A percentile compares a stretch with the other conserved stretches of the same genome.
Evolutionary conservation across 106 monocot species (phyloP).

Genomic region (Acorus gramineus): DNA sequence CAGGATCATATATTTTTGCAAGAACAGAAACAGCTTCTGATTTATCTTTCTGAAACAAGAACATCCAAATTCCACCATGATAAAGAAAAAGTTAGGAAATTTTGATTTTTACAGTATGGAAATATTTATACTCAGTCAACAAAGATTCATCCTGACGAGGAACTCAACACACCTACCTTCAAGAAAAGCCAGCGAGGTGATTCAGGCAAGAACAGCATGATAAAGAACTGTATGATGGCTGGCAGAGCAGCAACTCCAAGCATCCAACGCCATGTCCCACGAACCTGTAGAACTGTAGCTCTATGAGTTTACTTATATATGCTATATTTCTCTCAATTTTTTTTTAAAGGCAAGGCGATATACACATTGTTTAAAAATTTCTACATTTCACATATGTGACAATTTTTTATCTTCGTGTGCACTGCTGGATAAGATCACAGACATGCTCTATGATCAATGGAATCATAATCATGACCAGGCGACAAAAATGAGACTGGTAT

Average conservation of each 20-base stretch:
- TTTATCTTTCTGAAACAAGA: slow-evolving; percentile 43
- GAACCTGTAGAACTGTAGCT: slow-evolving; percentile 21
- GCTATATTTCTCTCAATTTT: no score
- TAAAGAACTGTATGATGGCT: slow-evolving; percentile 57
- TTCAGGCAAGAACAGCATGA: slow-evolving; percentile 66
- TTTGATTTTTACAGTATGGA: no score
- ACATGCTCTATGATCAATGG: no score
- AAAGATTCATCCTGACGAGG: background rate
- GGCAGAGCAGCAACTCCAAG: slow-evolving; percentile 67
- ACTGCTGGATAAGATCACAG: no score
- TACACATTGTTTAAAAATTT: no score
- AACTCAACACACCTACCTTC: slow-evolving; percentile 19
- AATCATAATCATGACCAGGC: no score
- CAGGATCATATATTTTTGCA: slow-evolving; percentile 54
- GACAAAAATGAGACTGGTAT: no score
- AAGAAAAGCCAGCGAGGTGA: slow-evolving; percentile 73
- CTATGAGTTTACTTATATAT: no score
- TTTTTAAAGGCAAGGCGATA: no score
- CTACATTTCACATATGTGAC: no score
- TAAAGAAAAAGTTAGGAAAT: no score
- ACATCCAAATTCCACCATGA: background rate
- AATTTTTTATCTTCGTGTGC: no score
- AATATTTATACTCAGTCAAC: background rate
- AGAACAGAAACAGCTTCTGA: slow-evolving; percentile 47
- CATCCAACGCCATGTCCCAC: slow-evolving; percentile 88